Evolutionary conservation across 345 rosid genomes (phyloP).

Genomic region (Boechera divaricarpa): DNA sequence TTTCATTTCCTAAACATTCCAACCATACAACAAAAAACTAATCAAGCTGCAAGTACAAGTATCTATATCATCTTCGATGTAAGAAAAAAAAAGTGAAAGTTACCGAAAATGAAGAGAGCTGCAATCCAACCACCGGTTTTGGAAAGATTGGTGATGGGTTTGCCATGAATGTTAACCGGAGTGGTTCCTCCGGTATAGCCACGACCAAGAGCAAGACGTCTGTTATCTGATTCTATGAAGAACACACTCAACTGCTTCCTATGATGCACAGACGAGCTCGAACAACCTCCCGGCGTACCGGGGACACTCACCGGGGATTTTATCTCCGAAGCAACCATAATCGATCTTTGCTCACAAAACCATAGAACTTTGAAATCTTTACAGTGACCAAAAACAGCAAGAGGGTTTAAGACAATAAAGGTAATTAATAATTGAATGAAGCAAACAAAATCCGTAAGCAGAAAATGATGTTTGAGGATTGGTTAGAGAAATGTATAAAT

Average conservation of each 20-base stretch:
- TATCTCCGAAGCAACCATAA: constrained; percentile 64
- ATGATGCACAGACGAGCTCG: constrained; percentile 43
- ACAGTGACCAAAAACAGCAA: not conserved
- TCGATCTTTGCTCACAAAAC: constrained; percentile 19
- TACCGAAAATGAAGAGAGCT: constrained; percentile 89
- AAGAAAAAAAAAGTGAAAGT: not conserved
- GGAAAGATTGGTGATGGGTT: constrained; percentile 80
- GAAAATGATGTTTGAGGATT: constrained; percentile 40
- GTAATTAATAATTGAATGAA: not conserved
- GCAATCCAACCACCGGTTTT: constrained; percentile 95
- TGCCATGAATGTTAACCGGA: constrained; percentile 79
- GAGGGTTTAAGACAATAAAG: not conserved
- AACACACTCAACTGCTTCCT: constrained; percentile 70
- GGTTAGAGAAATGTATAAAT: constrained; percentile 45
- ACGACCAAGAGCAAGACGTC: constrained; percentile 78
- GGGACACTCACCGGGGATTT: constrained; percentile 56
- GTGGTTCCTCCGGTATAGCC: constrained; percentile 87
- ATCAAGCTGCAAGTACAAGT: not conserved
- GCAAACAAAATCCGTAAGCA: constrained; percentile 21
- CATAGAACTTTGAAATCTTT: constrained; percentile 17
- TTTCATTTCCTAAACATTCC: constrained; percentile 74
- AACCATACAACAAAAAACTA: constrained; percentile 11
- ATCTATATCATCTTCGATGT: not conserved
- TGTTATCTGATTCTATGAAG: constrained; percentile 81
- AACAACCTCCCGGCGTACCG: constrained; percentile 46